These are phyloP conservation scores for Backusella liffmaniae DNA, from an alignment of 192 early-diverging fungal species.

Conservation along the genomic window DNA sequence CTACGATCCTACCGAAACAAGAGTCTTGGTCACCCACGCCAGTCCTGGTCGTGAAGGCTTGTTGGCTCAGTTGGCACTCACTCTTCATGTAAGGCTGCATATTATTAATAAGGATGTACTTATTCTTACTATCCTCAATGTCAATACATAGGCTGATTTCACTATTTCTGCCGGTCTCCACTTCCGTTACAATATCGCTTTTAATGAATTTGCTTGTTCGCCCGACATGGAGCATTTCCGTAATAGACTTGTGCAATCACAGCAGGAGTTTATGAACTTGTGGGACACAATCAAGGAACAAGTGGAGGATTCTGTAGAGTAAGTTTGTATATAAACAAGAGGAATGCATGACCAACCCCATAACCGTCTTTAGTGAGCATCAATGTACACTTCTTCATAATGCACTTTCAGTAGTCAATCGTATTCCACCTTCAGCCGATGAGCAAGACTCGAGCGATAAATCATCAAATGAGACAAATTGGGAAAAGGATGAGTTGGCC, in stretches of 20 bases:
- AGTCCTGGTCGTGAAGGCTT: slow-evolving; percentile 60
- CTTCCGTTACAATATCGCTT: slow-evolving; percentile 60
- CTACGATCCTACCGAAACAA: slow-evolving; percentile 55
- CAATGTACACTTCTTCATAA: slow-evolving; percentile 52
- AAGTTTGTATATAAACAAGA: slow-evolving; percentile 10
- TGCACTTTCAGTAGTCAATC: slow-evolving; percentile 52
- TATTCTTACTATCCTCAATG: background rate
- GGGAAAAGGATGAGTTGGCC: slow-evolving; percentile 47
- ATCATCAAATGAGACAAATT: background rate
- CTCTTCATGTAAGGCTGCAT: slow-evolving; percentile 41
- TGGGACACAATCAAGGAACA: slow-evolving; percentile 55
- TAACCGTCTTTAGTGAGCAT: slow-evolving; percentile 34
- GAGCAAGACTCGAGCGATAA: slow-evolving; percentile 28
- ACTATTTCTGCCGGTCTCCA: slow-evolving; percentile 63
- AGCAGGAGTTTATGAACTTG: slow-evolving; percentile 50
- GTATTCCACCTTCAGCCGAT: slow-evolving; percentile 39
- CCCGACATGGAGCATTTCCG: slow-evolving; percentile 52
- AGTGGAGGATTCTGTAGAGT: slow-evolving; percentile 54
- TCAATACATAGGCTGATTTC: slow-evolving; percentile 48
- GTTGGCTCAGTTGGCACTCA: slow-evolving; percentile 53
- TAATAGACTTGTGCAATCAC: slow-evolving; percentile 47
- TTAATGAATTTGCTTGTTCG: slow-evolving; percentile 60
- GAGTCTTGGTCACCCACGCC: slow-evolving; percentile 55
- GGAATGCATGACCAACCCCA: no score
- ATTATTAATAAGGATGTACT: no score